Conservation (phyloP, 202 grass and related monocot species). For the Brachypodium distachyon region DNA sequence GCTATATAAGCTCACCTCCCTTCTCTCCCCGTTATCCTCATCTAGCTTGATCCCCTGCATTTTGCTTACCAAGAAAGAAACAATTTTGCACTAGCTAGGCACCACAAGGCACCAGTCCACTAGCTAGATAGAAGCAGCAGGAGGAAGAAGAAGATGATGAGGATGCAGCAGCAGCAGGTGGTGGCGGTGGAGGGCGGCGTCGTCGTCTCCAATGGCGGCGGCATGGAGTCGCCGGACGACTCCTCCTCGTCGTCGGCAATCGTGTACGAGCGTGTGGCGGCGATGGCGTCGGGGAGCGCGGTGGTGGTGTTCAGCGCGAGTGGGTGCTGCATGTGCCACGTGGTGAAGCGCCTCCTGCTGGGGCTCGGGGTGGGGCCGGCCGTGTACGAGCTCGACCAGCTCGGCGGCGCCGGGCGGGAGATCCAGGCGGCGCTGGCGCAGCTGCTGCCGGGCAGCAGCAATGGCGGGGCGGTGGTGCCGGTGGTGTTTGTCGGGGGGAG, state of each 20-base stretch:
- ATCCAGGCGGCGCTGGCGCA: constrained; percentile 67
- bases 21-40: not conserved
- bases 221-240: not conserved
- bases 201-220: not conserved
- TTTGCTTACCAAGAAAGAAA: not conserved
- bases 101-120: not conserved
- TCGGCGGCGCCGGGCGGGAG: constrained; percentile 16
- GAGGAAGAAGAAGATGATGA: constrained; percentile 3
- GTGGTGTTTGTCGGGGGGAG: constrained; percentile 82
- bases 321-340: constrained; percentile 98
- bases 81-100: not conserved
- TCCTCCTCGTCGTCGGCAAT: constrained; percentile 5
- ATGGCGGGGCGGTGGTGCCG: constrained; percentile 36
- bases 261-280: constrained; percentile 61
- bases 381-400: constrained; percentile 88
- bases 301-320: constrained; percentile 91
- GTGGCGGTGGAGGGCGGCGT: not conserved
- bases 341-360: constrained; percentile 75
- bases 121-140: not conserved
- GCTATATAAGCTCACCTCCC: constrained; percentile 31
- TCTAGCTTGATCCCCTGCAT: not conserved
- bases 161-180: constrained; percentile 30
- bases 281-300: constrained; percentile 74
- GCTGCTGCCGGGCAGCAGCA: constrained; percentile 25
- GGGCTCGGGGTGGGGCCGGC: constrained; percentile 81